Conservation (phyloP, 768 basidiomycete genomes). For the Flagelloscypha sp. region DNA sequence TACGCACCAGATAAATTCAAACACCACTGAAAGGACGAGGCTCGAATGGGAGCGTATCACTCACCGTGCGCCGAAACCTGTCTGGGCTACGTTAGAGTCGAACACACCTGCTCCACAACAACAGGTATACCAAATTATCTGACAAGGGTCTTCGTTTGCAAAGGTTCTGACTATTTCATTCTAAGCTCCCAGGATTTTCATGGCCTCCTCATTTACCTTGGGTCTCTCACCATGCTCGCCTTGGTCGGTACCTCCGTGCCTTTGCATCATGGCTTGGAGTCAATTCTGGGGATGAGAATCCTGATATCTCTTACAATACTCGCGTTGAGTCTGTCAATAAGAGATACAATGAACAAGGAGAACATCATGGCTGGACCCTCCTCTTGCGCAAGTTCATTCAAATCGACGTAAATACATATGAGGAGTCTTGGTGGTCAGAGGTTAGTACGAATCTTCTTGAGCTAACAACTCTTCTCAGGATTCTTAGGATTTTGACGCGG, state of each 20-base stretch:
- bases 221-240: slow-evolving; percentile 15
- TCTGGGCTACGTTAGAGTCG: slow-evolving; percentile 15
- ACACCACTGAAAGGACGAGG: no score
- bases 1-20: no score
- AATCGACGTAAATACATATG: slow-evolving; percentile 11
- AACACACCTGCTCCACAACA: slow-evolving; percentile 15
- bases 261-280: slow-evolving; percentile 17
- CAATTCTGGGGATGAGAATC: slow-evolving; percentile 9
- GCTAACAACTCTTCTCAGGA: no score
- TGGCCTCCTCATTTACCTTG: slow-evolving; percentile 26
- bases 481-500: slow-evolving; percentile 15
- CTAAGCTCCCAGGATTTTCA: slow-evolving; percentile 22
- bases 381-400: slow-evolving; percentile 8
- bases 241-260: slow-evolving; percentile 18
- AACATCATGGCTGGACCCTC: slow-evolving; percentile 13
- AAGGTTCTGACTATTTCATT: not conserved
- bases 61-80: slow-evolving; percentile 11
- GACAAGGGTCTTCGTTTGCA: no score
- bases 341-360: slow-evolving; percentile 7
- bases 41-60: no score
- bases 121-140: not conserved
- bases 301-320: slow-evolving; percentile 20
- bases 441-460: not conserved
- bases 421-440: slow-evolving; percentile 14
- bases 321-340: slow-evolving; percentile 27